These are phyloP conservation scores for Beauveria rudraprayagi DNA, from an alignment of 2,329 filamentous ascomycete species.

Conservation along the genomic window DNA sequence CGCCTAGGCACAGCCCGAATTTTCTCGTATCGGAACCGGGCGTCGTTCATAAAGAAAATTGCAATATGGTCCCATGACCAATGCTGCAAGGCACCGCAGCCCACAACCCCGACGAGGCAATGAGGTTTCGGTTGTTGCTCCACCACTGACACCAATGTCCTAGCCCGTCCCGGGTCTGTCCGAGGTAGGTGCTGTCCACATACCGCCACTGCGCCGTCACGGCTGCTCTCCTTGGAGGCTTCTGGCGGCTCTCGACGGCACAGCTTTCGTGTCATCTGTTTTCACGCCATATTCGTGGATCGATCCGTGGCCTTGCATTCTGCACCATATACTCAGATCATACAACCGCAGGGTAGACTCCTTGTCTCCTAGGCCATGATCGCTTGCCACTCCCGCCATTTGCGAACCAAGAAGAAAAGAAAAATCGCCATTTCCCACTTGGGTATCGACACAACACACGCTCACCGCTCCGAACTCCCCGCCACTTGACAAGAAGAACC, in stretches of 20 bases:
- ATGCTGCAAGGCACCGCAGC: conserved; percentile 7
- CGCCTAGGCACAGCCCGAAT: neutral
- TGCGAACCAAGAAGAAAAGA: neutral
- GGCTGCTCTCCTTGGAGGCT: neutral
- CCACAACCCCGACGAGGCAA: neutral
- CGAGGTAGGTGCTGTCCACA: neutral
- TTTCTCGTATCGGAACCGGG: neutral
- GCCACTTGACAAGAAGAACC: neutral
- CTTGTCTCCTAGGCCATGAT: neutral
- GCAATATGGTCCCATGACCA: neutral
- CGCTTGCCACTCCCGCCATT: neutral
- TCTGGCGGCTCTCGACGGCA: neutral
- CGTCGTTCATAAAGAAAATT: neutral
- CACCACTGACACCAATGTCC: neutral
- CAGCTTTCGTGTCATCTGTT: neutral
- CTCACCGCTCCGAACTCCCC: conserved; percentile 1
- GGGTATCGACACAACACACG: neutral
- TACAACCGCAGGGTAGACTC: neutral
- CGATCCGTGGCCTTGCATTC: too few species aligned
- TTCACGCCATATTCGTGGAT: neutral
- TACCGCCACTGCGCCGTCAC: neutral
- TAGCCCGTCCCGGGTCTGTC: conserved; percentile 10
- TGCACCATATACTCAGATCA: neutral
- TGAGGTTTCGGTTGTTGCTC: neutral
- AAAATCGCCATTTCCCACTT: neutral